Conservation (phyloP, 2,329 filamentous ascomycete species). For the Aureobasidium sp. region DNA sequence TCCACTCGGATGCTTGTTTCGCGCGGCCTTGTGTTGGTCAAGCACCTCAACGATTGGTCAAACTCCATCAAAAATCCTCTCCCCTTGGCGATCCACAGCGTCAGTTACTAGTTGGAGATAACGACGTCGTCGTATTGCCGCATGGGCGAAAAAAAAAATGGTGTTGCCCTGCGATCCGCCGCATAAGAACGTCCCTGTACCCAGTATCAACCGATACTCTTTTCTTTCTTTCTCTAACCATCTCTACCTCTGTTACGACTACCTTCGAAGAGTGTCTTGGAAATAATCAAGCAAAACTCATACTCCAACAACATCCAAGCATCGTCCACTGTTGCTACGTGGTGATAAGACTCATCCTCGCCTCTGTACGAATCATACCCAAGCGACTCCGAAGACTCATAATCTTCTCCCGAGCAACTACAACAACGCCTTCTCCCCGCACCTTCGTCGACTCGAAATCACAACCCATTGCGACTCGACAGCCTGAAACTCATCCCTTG, state of each 20-base stretch:
- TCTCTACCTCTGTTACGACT: neutral
- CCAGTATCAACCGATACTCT: neutral
- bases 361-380: constrained; percentile 6
- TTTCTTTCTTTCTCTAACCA: neutral
- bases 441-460: neutral
- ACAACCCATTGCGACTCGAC: neutral
- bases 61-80: neutral
- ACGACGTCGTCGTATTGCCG: neutral
- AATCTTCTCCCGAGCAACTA: constrained; percentile 1
- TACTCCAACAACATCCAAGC: constrained; percentile 3
- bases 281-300: neutral
- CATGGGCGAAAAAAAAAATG: neutral
- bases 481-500: constrained; percentile 1
- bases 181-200: neutral
- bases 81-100: constrained; percentile 3
- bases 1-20: neutral
- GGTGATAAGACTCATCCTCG: constrained; percentile 1
- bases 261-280: neutral
- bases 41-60: neutral
- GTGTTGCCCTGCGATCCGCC: neutral
- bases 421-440: neutral
- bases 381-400: neutral
- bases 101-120: neutral
- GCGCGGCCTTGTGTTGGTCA: neutral
- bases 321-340: constrained; percentile 1